phyloP scores from a whole-genome alignment of 805 yeast genomes.

The Ogataea methanolica region DNA sequence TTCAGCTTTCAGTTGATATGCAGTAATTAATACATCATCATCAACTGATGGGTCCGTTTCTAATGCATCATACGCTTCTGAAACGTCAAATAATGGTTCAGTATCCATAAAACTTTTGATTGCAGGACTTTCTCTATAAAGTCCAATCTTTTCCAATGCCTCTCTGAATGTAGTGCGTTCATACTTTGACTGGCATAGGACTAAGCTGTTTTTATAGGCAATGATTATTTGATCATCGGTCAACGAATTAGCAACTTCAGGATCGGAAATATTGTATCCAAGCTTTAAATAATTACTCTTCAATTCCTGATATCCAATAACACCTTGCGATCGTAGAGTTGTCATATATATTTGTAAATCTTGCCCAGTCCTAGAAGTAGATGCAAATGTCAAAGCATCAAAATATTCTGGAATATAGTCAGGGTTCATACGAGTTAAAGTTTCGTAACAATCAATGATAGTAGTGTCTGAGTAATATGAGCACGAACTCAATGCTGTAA shows the following conservation, averaged over 20 bases:
- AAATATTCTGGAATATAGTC: conserved; percentile 44
- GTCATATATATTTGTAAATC: conserved; percentile 40
- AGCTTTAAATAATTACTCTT: conserved; percentile 23
- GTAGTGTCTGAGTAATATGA: conserved; percentile 46
- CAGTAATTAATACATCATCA: conserved; percentile 71
- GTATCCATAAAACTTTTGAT: conserved; percentile 37
- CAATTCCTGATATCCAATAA: conserved; percentile 45
- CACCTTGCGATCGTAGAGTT: conserved; percentile 47
- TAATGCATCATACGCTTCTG: conserved; percentile 47
- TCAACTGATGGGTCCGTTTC: conserved; percentile 50
- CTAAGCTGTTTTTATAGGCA: conserved; percentile 23
- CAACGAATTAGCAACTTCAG: conserved; percentile 13
- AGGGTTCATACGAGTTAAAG: conserved; percentile 39
- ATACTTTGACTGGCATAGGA: conserved; percentile 16
- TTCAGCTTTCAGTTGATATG: conserved; percentile 58
- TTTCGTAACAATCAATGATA: conserved; percentile 44
- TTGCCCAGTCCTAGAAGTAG: conserved; percentile 44
- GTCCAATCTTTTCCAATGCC: conserved; percentile 36
- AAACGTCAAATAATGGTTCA: conserved; percentile 42
- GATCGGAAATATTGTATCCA: conserved; percentile 24
- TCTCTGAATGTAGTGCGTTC: conserved; percentile 32
- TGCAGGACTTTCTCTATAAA: conserved; percentile 31
- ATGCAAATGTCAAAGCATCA: conserved; percentile 51
- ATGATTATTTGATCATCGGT: conserved; percentile 26
- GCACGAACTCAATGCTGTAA: conserved; percentile 43